Evolutionary conservation across 2,329 filamentous ascomycete species (phyloP), one percentile per base, ranked within the genome.

Genomic region (Nigrospora osmanthi): DNA sequence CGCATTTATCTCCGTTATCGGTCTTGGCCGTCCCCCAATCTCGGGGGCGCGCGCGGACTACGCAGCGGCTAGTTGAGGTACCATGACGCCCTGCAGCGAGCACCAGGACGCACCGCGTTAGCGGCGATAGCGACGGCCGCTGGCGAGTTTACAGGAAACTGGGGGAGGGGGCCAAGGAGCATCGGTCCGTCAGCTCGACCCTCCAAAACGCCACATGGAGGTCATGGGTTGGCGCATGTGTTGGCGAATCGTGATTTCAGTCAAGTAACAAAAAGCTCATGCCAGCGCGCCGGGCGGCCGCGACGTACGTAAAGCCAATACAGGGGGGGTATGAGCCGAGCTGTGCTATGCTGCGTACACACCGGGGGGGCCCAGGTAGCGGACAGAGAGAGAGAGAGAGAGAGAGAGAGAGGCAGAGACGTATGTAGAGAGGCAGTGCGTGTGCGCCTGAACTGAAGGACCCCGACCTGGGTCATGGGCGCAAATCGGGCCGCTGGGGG

Each of bases 1-100:
- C 42, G 11, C 14, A n/a, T 46, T 39, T 43, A 43, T 43, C 39
- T 46, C 44, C 44, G 44, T 46, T 46, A 46, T 46, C 44, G 44
- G 44, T 14, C 15, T 34, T 35, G 17, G 30, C 35, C 33, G n/a
- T 15, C 32, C 40, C 15, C n/a, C 4, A 35, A 16, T 23, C 40
- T 16, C 23, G 23, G 23, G 19, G 4, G 9, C 6, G 23, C 23
- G 23, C 23, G 23, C 23, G 23, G 5, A 28, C 9, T 10, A 28
- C 23, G 23, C 23, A 28, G 23, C 23, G 23, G 23, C 23, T 28
- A 28, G 23, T 28, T 28, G 23, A 28, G 23, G 23, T 28, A 28
- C 23, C 23, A 28, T 28, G 23, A 28, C 23, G 23, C 23, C 23
- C 23, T 28, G 23, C 23, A 28, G 23, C 23, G 23, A 28, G 23